Percentiles rank a stretch among this genome's conserved stretches.
These are phyloP conservation scores for Pontederia paniculata DNA, from an alignment of 176 grass and related monocot genomes.

Conservation along the genomic window DNA sequence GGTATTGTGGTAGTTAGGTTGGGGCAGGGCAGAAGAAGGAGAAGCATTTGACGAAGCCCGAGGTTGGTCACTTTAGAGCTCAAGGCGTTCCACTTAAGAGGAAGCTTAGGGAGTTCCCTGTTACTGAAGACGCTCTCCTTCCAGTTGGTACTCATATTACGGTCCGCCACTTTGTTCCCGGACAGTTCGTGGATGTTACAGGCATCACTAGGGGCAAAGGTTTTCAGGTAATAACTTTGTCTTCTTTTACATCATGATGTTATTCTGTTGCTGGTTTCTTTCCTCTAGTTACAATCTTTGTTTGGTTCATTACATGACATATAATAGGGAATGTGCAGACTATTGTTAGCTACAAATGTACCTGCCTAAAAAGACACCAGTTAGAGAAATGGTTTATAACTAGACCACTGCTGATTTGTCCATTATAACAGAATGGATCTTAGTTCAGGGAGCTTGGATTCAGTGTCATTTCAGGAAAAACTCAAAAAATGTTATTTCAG, in stretches of 20 bases:
- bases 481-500: too few relatives aligned
- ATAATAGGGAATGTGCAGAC: too few relatives aligned
- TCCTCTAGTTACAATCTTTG: too few relatives aligned
- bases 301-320: too few relatives aligned
- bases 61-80: constrained; percentile 83
- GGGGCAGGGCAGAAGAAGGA: constrained; percentile 98
- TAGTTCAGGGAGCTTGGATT: too few relatives aligned
- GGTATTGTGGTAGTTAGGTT: constrained; percentile 41
- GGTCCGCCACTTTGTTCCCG: constrained; percentile 89
- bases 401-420: too few relatives aligned
- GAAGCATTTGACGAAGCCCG: constrained; percentile 90
- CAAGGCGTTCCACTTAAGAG: constrained; percentile 79
- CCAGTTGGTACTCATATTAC: constrained; percentile 76
- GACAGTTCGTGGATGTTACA: constrained; percentile 81
- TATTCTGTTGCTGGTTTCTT: too few relatives aligned
- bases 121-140: constrained; percentile 93
- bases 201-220: constrained; percentile 90
- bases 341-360: too few relatives aligned
- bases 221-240: constrained; percentile 43
- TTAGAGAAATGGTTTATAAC: too few relatives aligned
- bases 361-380: too few relatives aligned
- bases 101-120: constrained; percentile 88
- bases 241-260: neutral
- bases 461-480: too few relatives aligned
- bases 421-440: too few relatives aligned